Conservation (phyloP, 768 basidiomycete species). For the Lenzites betulinus region DNA sequence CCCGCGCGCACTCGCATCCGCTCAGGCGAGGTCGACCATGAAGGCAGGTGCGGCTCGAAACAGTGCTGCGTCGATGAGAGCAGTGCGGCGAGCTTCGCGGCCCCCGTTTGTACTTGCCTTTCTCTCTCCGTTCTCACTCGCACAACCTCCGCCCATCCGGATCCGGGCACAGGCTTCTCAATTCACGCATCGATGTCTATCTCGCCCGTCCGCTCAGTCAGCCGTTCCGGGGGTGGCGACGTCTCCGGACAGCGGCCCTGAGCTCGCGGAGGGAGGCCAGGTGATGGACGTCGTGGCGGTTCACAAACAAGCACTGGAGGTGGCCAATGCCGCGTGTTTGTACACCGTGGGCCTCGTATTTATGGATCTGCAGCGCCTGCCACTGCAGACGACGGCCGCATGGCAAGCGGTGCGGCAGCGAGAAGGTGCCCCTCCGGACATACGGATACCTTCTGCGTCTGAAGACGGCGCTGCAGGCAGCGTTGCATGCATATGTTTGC, state of each 20-base stretch:
- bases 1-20: background rate
- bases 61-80: background rate
- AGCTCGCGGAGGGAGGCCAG: background rate
- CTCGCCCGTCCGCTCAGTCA: background rate
- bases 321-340: slow-evolving; percentile 13
- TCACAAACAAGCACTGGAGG: background rate
- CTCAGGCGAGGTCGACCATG: slow-evolving; percentile 9
- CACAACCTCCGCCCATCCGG: background rate
- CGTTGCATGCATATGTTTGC: background rate
- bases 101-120: slow-evolving; percentile 10
- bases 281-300: background rate
- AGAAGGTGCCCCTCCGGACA: background rate
- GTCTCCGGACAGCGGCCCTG: slow-evolving; percentile 12
- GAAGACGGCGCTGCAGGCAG: background rate
- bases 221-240: background rate
- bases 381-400: background rate
- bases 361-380: background rate
- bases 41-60: slow-evolving; percentile 18
- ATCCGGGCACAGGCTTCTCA: slow-evolving; percentile 2
- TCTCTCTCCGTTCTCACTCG: background rate
- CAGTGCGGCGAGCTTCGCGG: background rate
- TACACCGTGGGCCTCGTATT: slow-evolving; percentile 10
- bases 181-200: slow-evolving; percentile 18
- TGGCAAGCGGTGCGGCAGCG: slow-evolving; percentile 1
- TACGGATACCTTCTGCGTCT: background rate